A percentile compares a stretch with the other conserved stretches of the same genome.
Evolutionary conservation across 2,329 filamentous ascomycete genomes (phyloP).

Genomic region (Talaromyces sp.): DNA sequence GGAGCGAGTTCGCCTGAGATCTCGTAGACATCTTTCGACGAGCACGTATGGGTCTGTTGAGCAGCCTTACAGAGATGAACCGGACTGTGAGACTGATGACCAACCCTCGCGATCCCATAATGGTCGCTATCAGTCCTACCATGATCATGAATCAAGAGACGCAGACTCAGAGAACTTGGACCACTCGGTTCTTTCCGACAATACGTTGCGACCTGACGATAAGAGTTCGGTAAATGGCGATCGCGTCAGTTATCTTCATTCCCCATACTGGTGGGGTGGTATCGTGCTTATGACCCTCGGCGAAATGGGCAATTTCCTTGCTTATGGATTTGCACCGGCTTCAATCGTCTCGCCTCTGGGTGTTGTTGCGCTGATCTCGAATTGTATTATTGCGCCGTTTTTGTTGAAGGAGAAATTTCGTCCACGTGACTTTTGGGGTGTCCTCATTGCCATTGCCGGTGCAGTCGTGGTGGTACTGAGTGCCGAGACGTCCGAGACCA

Average conservation of each 20-base stretch:
- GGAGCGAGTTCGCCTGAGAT: slow-evolving; percentile 39
- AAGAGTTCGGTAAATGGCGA: slow-evolving; percentile 35
- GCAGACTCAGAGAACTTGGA: slow-evolving; percentile 24
- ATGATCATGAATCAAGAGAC: slow-evolving; percentile 30
- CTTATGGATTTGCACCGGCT: slow-evolving; percentile 94
- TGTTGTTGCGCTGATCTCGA: slow-evolving; percentile 93
- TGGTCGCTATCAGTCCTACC: slow-evolving; percentile 2
- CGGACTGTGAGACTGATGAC: slow-evolving; percentile 14
- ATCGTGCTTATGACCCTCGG: slow-evolving; percentile 89
- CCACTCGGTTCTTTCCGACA: slow-evolving; percentile 39
- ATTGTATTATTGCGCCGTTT: slow-evolving; percentile 92
- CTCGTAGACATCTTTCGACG: slow-evolving; percentile 40
- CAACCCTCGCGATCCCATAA: not conserved
- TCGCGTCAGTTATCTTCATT: slow-evolving; percentile 74
- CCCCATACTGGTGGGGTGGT: slow-evolving; percentile 94
- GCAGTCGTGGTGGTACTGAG: slow-evolving; percentile 91
- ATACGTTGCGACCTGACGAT: slow-evolving; percentile 24
- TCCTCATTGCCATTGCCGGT: slow-evolving; percentile 79
- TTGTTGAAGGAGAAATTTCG: slow-evolving; percentile 91
- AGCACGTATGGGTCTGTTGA: slow-evolving; percentile 45
- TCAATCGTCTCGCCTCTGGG: slow-evolving; percentile 95
- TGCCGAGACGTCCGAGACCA: slow-evolving; percentile 82
- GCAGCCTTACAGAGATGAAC: slow-evolving; percentile 19
- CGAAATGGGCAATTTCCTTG: slow-evolving; percentile 93
- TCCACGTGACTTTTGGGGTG: slow-evolving; percentile 77